Conservation (phyloP, 768 basidiomycete genomes). For the Phlegmacium glaucopus region DNA sequence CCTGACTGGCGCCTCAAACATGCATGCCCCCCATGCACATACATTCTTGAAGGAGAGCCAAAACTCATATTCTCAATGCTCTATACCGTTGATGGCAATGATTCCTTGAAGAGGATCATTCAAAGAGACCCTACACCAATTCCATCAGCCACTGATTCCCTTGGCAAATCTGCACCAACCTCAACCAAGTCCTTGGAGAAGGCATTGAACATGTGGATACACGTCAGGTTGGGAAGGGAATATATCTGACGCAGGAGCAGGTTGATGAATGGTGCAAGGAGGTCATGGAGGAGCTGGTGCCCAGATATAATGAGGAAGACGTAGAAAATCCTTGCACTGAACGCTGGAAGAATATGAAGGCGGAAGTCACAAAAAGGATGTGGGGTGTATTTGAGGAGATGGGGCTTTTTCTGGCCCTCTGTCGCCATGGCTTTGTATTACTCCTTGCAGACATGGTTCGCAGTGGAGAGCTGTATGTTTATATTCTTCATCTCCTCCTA, state of each 20-base stretch:
- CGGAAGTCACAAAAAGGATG: conserved; percentile 13
- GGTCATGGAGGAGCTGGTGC: neutral
- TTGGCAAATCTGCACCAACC: neutral
- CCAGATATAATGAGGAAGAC: neutral
- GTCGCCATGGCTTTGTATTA: conserved; percentile 25
- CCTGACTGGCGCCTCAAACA: conserved; percentile 17
- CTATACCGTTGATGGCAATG: conserved; percentile 25
- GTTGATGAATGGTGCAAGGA: neutral
- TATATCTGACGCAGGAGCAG: neutral
- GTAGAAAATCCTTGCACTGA: conserved; percentile 15
- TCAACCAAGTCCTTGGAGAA: neutral
- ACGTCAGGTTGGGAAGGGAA: neutral
- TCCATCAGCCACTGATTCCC: neutral
- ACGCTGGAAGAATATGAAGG: conserved; percentile 20
- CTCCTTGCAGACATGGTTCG: conserved; percentile 23
- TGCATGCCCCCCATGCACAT: conserved; percentile 14
- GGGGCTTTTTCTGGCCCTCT: conserved; percentile 24
- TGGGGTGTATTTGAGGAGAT: conserved; percentile 32
- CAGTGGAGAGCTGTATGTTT: conserved; percentile 25
- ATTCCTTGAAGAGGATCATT: conserved; percentile 18
- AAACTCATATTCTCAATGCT: conserved; percentile 18
- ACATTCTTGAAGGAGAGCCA: conserved; percentile 18
- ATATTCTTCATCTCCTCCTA: neutral
- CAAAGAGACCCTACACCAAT: neutral
- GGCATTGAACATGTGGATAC: neutral